Evolutionary conservation across 768 basidiomycete genomes (phyloP).

Genomic region (Macrolepiota dolichaula): DNA sequence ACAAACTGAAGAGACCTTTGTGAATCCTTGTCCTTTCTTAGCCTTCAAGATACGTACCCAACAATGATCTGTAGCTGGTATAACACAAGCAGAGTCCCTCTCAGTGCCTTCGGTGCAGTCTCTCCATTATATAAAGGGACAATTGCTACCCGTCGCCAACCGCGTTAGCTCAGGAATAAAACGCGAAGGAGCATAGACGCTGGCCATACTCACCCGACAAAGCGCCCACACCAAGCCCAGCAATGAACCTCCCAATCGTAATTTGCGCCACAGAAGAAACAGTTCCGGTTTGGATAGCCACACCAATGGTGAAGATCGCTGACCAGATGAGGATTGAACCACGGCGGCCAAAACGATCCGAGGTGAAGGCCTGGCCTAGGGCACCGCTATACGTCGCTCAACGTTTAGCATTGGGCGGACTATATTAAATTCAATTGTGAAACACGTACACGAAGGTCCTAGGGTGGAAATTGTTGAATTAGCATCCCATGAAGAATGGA

Average conservation of each 20-base stretch:
- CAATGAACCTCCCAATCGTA: slow-evolving; percentile 69
- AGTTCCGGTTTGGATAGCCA: slow-evolving; percentile 68
- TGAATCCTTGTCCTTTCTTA: background rate
- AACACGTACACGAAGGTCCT: slow-evolving; percentile 51
- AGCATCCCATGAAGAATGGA: background rate
- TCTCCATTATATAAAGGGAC: slow-evolving; percentile 67
- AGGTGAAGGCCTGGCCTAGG: slow-evolving; percentile 68
- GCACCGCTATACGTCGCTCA: slow-evolving; percentile 42
- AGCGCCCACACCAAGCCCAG: slow-evolving; percentile 76
- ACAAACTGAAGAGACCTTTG: slow-evolving; percentile 41
- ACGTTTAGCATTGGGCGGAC: slow-evolving; percentile 5
- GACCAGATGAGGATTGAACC: slow-evolving; percentile 79
- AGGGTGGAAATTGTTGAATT: background rate
- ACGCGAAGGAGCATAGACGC: background rate
- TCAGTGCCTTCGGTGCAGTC: slow-evolving; percentile 69
- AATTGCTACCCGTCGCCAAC: slow-evolving; percentile 10
- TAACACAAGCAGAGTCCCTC: slow-evolving; percentile 67
- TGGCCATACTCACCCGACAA: slow-evolving; percentile 47
- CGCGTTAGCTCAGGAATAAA: background rate
- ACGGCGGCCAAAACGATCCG: slow-evolving; percentile 67
- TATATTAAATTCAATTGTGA: background rate
- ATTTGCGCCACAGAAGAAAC: slow-evolving; percentile 59
- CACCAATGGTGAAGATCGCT: slow-evolving; percentile 66
- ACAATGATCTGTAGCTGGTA: slow-evolving; percentile 78
- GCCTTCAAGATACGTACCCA: slow-evolving; percentile 39